A percentile compares a stretch with the other conserved stretches of the same genome.
phyloP scores from a whole-genome alignment of 768 basidiomycete species.

The Royoungia palumana region DNA sequence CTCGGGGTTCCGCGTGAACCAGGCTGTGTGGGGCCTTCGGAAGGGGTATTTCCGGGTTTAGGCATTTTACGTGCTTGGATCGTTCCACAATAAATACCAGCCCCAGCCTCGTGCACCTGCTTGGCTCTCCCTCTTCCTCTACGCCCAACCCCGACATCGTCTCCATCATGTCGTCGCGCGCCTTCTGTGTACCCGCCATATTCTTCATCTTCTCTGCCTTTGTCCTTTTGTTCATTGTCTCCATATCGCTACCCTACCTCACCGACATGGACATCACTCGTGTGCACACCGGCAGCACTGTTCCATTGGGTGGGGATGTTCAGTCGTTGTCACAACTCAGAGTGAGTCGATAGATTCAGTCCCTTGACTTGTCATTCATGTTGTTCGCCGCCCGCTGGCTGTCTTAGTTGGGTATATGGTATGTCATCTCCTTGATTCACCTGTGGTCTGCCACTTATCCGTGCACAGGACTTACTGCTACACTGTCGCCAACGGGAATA shows the following conservation, averaged over 20 bases:
- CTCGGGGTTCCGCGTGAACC: too few species aligned
- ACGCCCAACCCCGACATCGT: constrained; percentile 1
- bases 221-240: constrained; percentile 62
- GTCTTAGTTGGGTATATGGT: constrained; percentile 71
- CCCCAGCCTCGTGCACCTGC: neutral
- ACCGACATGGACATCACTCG: constrained; percentile 65
- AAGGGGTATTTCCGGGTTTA: constrained; percentile 2
- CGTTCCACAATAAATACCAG: constrained; percentile 18
- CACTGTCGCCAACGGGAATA: constrained; percentile 39
- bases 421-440: constrained; percentile 8
- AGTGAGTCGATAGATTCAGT: constrained; percentile 39
- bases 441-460: constrained; percentile 2
- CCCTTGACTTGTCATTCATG: constrained; percentile 1
- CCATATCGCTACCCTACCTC: constrained; percentile 69
- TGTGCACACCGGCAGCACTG: constrained; percentile 42
- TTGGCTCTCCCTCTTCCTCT: constrained; percentile 3
- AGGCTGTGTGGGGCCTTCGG: too few species aligned
- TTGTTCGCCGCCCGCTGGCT: constrained; percentile 6
- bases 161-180: constrained; percentile 39
- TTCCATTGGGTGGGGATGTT: constrained; percentile 17
- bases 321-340: constrained; percentile 44
- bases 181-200: constrained; percentile 60
- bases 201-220: constrained; percentile 59
- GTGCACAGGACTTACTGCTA: constrained; percentile 58
- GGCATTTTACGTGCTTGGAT: neutral